Percentiles rank a stretch among this genome's conserved stretches.
phyloP scores from a whole-genome alignment of 106 monocot species.

The Acanthochlamys bracteata region DNA sequence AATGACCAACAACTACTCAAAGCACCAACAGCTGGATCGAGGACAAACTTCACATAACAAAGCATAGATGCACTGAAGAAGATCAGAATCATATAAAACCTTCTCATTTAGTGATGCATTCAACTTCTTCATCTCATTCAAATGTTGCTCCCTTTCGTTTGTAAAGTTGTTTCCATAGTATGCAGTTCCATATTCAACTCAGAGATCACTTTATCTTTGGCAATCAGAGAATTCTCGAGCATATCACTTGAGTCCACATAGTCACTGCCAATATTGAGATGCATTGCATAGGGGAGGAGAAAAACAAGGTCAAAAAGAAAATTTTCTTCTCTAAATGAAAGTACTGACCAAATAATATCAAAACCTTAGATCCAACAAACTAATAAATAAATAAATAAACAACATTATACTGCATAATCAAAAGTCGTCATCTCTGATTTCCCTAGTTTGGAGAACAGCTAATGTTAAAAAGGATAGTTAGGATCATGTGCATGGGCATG shows the following conservation, averaged over 20 bases:
- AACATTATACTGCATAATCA: too few species aligned
- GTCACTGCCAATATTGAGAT: slow-evolving; percentile 42
- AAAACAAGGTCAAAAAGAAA: not conserved
- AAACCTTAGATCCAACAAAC: too few species aligned
- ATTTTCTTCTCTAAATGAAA: too few species aligned
- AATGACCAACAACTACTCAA: too few species aligned
- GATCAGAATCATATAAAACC: slow-evolving; percentile 25
- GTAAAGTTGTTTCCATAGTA: slow-evolving; percentile 66
- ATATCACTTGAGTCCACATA: slow-evolving; percentile 51
- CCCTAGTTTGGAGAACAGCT: too few species aligned
- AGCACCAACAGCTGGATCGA: not conserved
- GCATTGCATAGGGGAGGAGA: not conserved
- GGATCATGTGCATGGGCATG: too few species aligned
- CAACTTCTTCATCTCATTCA: slow-evolving; percentile 79
- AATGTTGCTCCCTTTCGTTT: slow-evolving; percentile 70
- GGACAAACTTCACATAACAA: not conserved
- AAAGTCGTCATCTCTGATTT: too few species aligned
- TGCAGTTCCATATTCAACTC: slow-evolving; percentile 89
- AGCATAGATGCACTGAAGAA: not conserved
- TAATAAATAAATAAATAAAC: too few species aligned
- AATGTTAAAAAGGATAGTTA: too few species aligned
- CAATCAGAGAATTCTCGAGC: slow-evolving; percentile 82
- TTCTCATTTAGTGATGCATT: slow-evolving; percentile 72
- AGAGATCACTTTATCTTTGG: slow-evolving; percentile 95
- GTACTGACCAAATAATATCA: too few species aligned